Base-by-base conservation (phyloP, 1,284 basidiomycete species). In the Lignosus rhinocerotis region DNA sequence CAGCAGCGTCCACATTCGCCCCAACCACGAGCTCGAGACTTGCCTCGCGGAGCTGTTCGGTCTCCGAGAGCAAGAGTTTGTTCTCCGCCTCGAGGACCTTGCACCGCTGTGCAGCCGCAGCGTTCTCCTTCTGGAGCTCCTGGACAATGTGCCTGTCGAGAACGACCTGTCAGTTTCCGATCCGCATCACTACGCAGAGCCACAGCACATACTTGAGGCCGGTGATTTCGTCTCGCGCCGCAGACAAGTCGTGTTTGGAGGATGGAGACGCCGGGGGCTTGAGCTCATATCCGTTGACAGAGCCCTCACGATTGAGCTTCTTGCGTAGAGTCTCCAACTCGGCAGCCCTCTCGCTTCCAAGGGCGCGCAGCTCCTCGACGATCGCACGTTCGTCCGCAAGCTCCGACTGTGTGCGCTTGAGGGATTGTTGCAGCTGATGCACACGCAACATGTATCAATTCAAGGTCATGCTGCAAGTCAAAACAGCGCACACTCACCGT, bases 111-210 rank as follows among this genome's bases (percentile, higher is more conserved):
- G 80, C 75, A 9, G 85, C 73, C n/a, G 80, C 75, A 4, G 83
- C 72, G 66, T 86, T 92, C 75, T 96, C 94, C 65, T 90, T 87
- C 70, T 92, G 90, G 45, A 96, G 78, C 67, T 94, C 90, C 68
- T 92, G 88, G 30, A 96, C 85, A 66, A 97, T 93, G 70, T 93
- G 90, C 72, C 90, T 92, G 65, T 16, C 12, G 56, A 14, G 14
- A 5, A 53, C 34, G 14, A 51, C 19, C 10, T 30, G 17, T 30
- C 43, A 45, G 3, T 25, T 10, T 14, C 2, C 21, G 1, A 32
- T 7, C 36, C 32, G 19, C 21, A 9, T 17, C 30, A 17, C 9
- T 1, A 41, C 32, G 30, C 8, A 32, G 33, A 39, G 25, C 25
- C 16, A 17, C 9, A 14, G 70, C 8, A 54, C 80, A 19, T 70